Conservation (phyloP, 805 yeast genomes). For the Candida yuanshanica region DNA sequence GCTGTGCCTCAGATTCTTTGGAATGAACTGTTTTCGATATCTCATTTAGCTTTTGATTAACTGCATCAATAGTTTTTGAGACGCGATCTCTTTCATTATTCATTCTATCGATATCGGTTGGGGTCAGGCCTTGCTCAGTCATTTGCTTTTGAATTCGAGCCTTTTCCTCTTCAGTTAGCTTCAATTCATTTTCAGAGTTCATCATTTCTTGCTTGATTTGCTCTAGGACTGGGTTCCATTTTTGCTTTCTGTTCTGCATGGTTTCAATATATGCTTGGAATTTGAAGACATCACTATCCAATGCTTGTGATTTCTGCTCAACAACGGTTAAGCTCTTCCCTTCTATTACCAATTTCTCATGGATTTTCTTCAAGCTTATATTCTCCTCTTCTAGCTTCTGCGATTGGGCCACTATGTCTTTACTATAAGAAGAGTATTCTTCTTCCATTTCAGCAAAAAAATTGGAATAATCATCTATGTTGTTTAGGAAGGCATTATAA, state of each 20-base stretch:
- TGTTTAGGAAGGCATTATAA: conserved; percentile 59
- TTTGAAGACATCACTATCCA: conserved; percentile 65
- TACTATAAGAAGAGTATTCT: conserved; percentile 48
- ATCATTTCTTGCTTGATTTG: conserved; percentile 51
- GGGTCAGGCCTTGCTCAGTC: conserved; percentile 49
- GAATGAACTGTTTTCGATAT: conserved; percentile 39
- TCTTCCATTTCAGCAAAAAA: conserved; percentile 49
- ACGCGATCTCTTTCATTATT: conserved; percentile 56
- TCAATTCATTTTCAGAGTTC: conserved; percentile 37
- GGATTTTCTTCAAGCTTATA: conserved; percentile 32
- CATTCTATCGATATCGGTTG: conserved; percentile 57
- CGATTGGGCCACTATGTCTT: conserved; percentile 43
- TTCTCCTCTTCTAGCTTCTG: conserved; percentile 36
- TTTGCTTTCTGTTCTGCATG: conserved; percentile 56
- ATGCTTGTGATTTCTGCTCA: conserved; percentile 51
- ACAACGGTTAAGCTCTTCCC: conserved; percentile 44
- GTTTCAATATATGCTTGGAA: conserved; percentile 66
- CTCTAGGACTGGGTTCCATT: conserved; percentile 58
- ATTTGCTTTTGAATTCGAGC: conserved; percentile 38
- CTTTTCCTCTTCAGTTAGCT: conserved; percentile 36
- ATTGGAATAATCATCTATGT: conserved; percentile 55
- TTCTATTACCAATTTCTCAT: conserved; percentile 37
- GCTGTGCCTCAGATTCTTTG: conserved; percentile 45
- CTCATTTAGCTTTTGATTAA: conserved; percentile 39
- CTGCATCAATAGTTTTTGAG: conserved; percentile 45